Base-by-base conservation (phyloP, 352 stramenopile species). In the Phytopythium mirpurense region DNA sequence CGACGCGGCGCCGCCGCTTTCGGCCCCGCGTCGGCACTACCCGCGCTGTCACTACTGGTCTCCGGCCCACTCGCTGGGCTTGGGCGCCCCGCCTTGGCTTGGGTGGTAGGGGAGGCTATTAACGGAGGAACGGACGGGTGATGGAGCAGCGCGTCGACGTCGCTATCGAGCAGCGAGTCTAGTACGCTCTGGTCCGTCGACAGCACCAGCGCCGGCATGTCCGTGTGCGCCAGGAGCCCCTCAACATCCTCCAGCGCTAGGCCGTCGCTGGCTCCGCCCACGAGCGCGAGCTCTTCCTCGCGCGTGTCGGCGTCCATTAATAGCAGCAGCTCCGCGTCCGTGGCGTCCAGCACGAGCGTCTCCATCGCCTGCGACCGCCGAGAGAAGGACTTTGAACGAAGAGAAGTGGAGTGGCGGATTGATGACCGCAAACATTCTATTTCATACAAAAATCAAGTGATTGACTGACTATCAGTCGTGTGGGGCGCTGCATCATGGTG, bases 181-280 rank as follows among this genome's bases (percentile, higher is more conserved):
- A n/a, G n/a, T n/a, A n/a, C n/a, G n/a, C n/a, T n/a, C n/a, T n/a
- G n/a, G 32, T 58, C 46, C 41, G 61, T 51, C 9, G 29, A 51
- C 19, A 54, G 51, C 45, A 37, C 16, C 7, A 51, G 45, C 45
- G n/a, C 29, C 7, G 29, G 2, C 29, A 16, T 9, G 18, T 37
- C 45, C n/a, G 29, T 18, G n/a, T 19, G 45, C n/a, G 16, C 45
- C 41, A 70, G 46, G 35, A 67, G 54, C 40, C 64, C 54, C 38
- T 70, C 59, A 1, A 70, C 50, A 12, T 44, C 58, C 11, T 18
- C 40, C 18, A 3, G 12, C n/a, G 38, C 38, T 44, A n/a, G 7
- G 38, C 38, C 7, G n/a, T 18, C 18, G n/a, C 38, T 18, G n/a
- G 18, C 38, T 14, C 18, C 38, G 38, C 38, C 38, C n/a, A 23